Conservation (phyloP, 345 rosid species). For the Populus simonii region DNA sequence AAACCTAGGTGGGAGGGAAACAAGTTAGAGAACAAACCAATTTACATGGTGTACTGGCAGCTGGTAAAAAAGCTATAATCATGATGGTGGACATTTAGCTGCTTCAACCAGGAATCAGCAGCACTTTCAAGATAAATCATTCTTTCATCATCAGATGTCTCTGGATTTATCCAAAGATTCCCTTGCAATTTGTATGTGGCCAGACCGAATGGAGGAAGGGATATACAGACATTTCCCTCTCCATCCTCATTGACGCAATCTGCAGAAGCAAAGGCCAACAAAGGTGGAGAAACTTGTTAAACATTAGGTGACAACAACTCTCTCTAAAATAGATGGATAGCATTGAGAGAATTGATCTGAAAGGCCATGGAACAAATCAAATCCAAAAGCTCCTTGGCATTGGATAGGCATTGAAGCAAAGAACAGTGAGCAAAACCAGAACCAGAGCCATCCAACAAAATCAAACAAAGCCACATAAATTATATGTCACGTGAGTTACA, state of each 20-base stretch:
- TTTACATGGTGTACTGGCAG: not conserved
- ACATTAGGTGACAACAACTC: not conserved
- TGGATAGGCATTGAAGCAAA: not conserved
- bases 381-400: not conserved
- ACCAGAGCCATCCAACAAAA: not conserved
- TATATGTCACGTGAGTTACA: not conserved
- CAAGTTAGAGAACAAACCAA: not conserved
- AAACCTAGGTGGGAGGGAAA: not conserved
- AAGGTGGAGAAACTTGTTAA: not conserved
- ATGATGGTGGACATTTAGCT: conserved; percentile 60
- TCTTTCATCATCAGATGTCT: conserved; percentile 38
- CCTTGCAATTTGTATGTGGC: conserved; percentile 69
- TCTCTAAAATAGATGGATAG: not conserved
- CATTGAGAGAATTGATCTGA: not conserved
- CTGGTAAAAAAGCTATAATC: conserved; percentile 29
- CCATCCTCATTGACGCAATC: conserved; percentile 22
- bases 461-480: not conserved
- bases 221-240: conserved; percentile 17
- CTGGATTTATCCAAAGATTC: conserved; percentile 54
- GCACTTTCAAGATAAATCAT: conserved; percentile 43
- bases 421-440: not conserved
- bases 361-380: not conserved
- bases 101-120: conserved; percentile 85
- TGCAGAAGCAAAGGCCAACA: conserved; percentile 20
- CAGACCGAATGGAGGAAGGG: conserved; percentile 64